Conservation (phyloP, 305 asterid species). For the Rubia occidens region DNA sequence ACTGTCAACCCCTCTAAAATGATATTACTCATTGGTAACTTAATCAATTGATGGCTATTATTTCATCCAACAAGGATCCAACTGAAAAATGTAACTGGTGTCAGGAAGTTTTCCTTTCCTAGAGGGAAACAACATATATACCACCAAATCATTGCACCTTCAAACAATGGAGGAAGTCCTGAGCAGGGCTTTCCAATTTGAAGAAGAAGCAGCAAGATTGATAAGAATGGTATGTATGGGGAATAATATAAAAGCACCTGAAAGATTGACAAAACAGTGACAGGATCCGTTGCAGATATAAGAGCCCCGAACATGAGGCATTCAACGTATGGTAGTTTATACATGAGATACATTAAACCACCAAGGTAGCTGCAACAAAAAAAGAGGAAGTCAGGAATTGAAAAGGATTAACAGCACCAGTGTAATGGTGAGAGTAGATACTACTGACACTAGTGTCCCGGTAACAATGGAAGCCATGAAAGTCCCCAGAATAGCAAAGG, state of each 20-base stretch:
- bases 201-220: neutral
- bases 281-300: constrained; percentile 97
- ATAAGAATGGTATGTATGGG: neutral
- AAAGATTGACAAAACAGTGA: constrained; percentile 91
- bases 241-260: constrained; percentile 41
- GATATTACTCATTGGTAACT: neutral
- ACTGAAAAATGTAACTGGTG: too few species aligned
- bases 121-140: too few species aligned
- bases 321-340: constrained; percentile 84
- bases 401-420: too few species aligned
- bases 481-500: constrained; percentile 85
- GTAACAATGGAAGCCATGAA: constrained; percentile 83
- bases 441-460: constrained; percentile 86
- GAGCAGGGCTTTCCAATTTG: neutral
- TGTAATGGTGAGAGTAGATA: constrained; percentile 14
- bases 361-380: constrained; percentile 67
- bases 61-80: neutral
- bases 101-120: neutral
- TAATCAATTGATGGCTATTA: neutral
- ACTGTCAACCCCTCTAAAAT: neutral
- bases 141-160: too few species aligned
- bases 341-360: constrained; percentile 68
- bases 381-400: constrained; percentile 20
- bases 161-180: too few species aligned
- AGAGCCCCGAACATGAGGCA: constrained; percentile 98